Conservation (phyloP, 805 yeast species). For the Saccharomycopsis oosterbeekiorum region DNA sequence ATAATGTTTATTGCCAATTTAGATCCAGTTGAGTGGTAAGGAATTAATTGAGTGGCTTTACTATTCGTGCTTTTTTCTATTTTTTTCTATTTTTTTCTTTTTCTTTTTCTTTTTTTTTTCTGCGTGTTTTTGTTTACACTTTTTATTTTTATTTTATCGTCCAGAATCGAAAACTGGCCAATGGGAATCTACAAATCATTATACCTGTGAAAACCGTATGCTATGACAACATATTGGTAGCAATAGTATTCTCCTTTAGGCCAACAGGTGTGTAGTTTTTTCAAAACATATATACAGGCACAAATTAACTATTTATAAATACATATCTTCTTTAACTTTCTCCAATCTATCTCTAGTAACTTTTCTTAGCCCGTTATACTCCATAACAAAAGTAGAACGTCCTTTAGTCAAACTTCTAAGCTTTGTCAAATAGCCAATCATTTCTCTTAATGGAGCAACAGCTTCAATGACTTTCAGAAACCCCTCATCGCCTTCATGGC, state of each 20-base stretch:
- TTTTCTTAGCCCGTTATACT: slow-evolving; percentile 60
- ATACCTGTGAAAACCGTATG: too few species aligned
- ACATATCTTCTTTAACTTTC: slow-evolving; percentile 9
- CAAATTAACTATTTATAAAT: background rate
- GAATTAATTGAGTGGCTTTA: too few species aligned
- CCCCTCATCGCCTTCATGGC: slow-evolving; percentile 18
- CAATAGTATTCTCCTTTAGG: too few species aligned
- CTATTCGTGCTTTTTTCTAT: background rate
- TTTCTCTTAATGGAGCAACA: slow-evolving; percentile 73
- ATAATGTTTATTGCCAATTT: too few species aligned
- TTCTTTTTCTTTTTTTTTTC: background rate
- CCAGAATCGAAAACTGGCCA: background rate
- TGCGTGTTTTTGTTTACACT: background rate
- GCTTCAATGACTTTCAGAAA: slow-evolving; percentile 57
- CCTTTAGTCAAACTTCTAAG: slow-evolving; percentile 85
- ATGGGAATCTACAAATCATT: too few species aligned
- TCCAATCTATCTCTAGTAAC: slow-evolving; percentile 43
- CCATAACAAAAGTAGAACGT: slow-evolving; percentile 75
- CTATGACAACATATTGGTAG: too few species aligned
- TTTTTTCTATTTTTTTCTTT: background rate
- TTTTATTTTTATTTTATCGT: background rate
- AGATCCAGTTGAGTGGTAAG: too few species aligned
- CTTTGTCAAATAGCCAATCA: slow-evolving; percentile 79
- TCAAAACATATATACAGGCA: background rate
- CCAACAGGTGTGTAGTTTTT: too few species aligned